Evolutionary conservation across 2,329 filamentous ascomycete species (phyloP), one percentile per base, ranked within the genome.

Genomic region (Fusarium sp.): DNA sequence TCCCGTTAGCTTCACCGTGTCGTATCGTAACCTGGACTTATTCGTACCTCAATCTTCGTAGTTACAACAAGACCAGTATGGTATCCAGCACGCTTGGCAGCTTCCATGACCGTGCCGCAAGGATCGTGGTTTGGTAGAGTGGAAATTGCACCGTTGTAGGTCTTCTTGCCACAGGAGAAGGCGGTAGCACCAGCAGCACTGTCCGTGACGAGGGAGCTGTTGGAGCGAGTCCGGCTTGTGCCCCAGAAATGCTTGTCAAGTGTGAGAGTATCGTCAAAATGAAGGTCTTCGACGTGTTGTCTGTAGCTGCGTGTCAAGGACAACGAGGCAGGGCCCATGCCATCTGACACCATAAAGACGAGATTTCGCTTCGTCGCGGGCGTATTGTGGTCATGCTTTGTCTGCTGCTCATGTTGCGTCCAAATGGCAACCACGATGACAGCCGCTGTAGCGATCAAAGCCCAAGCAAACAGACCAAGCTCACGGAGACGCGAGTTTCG

Each of bases 261-360:
- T 3, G 89, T 86, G 51, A 99, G 85, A 18, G 90, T 89, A 74
- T 97, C 89, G 73, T 90, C 87, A 70, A 87, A 87, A 1, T 92
- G 90, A n/a, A 97, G 84, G 7, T 86, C 88, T 38, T 92, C 86
- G 56, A 90, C 85, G 72, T 91, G 87, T 79, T 99, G 96, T 71
- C 92, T 89, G 82, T 91, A 99, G 76, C 90, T 92, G 58, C 96
- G 87, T 8, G 96, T 97, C 77, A 99, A 80, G 28, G 91, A 92
- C 55, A 99, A 85, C 73, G 93, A 95, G 10, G 96, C 93, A 9
- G 96, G 96, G 0, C 96, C 96, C 96, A 99, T 99, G 75, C 96
- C 96, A 79, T 99, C 96, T 1, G 93, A 97, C 37, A 99, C 95
- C 96, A 99, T 99, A 84, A 99, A 98, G 74, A 99, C 91, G 54